These are phyloP conservation scores for Daldinia sp. DNA, from an alignment of 2,329 filamentous ascomycete species.

Conservation along the genomic window DNA sequence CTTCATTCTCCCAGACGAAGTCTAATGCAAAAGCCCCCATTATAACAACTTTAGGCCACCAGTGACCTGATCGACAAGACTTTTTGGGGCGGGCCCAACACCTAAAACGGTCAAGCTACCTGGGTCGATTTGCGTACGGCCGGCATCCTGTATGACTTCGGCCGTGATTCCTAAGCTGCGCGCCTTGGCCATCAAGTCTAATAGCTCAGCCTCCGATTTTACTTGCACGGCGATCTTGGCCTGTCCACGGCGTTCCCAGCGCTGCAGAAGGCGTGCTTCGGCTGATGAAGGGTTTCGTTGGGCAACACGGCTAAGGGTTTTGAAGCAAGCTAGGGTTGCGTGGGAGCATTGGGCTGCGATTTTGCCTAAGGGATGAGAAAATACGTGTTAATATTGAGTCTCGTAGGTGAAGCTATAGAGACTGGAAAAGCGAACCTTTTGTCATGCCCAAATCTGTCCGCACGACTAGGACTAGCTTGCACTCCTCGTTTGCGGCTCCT, in stretches of 20 bases:
- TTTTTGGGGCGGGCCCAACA: constrained; percentile 82
- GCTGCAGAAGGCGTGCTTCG: constrained; percentile 71
- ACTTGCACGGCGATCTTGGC: constrained; percentile 93
- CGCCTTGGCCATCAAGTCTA: constrained; percentile 78
- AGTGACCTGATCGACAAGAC: constrained; percentile 79
- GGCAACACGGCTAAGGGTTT: constrained; percentile 71
- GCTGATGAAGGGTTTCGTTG: constrained; percentile 59
- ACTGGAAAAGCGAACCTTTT: constrained; percentile 70
- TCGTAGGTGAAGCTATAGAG: not conserved
- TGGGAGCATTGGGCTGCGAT: constrained; percentile 95
- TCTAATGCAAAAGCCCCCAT: not conserved
- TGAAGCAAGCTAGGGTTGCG: constrained; percentile 98
- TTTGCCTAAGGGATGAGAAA: constrained; percentile 71
- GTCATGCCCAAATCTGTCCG: constrained; percentile 96
- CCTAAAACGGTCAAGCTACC: constrained; percentile 94
- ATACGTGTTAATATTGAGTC: constrained; percentile 9
- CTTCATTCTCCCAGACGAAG: not conserved
- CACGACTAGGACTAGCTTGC: constrained; percentile 92
- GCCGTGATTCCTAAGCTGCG: constrained; percentile 85
- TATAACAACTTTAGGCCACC: constrained; percentile 47
- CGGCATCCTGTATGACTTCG: constrained; percentile 93
- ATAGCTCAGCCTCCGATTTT: constrained; percentile 84
- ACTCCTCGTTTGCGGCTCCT: constrained; percentile 72
- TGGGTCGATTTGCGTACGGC: constrained; percentile 92
- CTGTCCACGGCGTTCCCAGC: constrained; percentile 88